Conservation (phyloP, 805 yeast species). For the Priceomyces carsonii region DNA sequence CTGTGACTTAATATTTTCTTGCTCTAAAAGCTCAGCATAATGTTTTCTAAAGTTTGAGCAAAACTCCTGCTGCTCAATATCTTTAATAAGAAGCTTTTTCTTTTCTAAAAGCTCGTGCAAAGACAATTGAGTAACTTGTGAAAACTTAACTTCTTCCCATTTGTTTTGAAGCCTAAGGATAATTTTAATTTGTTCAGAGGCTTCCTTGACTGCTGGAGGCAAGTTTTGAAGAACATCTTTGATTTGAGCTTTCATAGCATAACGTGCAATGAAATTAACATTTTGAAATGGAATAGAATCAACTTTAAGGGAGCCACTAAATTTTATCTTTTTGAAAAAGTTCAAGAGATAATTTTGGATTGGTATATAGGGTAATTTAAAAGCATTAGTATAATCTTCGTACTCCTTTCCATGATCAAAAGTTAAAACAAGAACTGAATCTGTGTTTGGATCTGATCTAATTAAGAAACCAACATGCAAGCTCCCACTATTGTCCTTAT, state of each 20-base stretch:
- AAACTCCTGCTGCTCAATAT: conserved; percentile 26
- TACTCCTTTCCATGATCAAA: conserved; percentile 45
- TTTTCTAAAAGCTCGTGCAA: conserved; percentile 38
- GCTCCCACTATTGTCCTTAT: conserved; percentile 45
- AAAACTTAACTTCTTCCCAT: conserved; percentile 48
- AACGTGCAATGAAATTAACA: conserved; percentile 47
- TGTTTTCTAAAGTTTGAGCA: conserved; percentile 48
- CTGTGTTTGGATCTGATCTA: conserved; percentile 36
- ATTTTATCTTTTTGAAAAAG: conserved; percentile 37
- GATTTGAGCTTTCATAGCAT: conserved; percentile 31
- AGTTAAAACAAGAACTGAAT: conserved; percentile 39
- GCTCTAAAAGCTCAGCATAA: conserved; percentile 46
- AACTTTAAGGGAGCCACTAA: conserved; percentile 32
- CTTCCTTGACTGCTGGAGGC: conserved; percentile 32
- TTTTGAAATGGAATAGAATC: conserved; percentile 40
- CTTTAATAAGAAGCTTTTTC: conserved; percentile 33
- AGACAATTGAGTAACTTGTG: conserved; percentile 28
- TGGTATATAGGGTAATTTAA: conserved; percentile 40
- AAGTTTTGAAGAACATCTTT: conserved; percentile 38
- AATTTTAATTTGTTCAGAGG: conserved; percentile 33
- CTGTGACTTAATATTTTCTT: conserved; percentile 45
- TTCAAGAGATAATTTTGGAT: conserved; percentile 28
- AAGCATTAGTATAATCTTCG: conserved; percentile 20
- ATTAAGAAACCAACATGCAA: conserved; percentile 56
- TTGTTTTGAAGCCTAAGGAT: conserved; percentile 38